Base-by-base conservation (phyloP, 2,329 filamentous ascomycete species). In the Colletotrichum sp. region DNA sequence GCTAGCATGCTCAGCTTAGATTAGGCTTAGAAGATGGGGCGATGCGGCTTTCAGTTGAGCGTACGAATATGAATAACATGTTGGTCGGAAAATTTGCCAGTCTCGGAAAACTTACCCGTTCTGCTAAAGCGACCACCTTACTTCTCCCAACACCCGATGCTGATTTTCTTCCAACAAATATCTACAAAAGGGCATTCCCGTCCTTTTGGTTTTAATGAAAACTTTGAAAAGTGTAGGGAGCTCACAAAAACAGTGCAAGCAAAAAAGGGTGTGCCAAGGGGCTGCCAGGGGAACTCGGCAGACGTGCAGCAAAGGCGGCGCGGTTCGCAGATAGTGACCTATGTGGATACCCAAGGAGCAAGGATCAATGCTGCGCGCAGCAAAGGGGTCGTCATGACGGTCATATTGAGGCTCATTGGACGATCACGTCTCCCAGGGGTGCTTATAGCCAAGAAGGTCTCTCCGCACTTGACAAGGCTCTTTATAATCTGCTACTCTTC, bases 161-260 rank as follows among this genome's bases (percentile, higher is more conserved):
- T n/a, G 19, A 0, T n/a, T 48, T 2, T n/a, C 7, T 44, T 48
- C 5, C 39, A n/a, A n/a, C 0, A 12, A 12, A n/a, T n/a, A 48
- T 48, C 19, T 48, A 11, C 9, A 48, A 48, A 48, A 48, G 19
- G 0, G 3, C 5, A 12, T n/a, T 48, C 39, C 2, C 1, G 19
- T n/a, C 5, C 39, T 9, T n/a, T n/a, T 48, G 3, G 9, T 44
- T 6, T n/a, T 0, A 44, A 44, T n/a, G 16, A 3, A 44, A 44
- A 9, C 2, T 44, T 44, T 3, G 16, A 6, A 44, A 6, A 48
- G 1, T 12, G 19, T 11, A 48, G 0, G 9, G 9, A 48, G 6
- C 19, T 48, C 39, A n/a, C 5, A 12, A 7, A 12, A 48, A n/a
- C 1, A n/a, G 4, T 48, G 9, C 39, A 7, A 2, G 3, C 39